Conservation (phyloP, 208 protist genomes). For the Angomonas deanei region DNA sequence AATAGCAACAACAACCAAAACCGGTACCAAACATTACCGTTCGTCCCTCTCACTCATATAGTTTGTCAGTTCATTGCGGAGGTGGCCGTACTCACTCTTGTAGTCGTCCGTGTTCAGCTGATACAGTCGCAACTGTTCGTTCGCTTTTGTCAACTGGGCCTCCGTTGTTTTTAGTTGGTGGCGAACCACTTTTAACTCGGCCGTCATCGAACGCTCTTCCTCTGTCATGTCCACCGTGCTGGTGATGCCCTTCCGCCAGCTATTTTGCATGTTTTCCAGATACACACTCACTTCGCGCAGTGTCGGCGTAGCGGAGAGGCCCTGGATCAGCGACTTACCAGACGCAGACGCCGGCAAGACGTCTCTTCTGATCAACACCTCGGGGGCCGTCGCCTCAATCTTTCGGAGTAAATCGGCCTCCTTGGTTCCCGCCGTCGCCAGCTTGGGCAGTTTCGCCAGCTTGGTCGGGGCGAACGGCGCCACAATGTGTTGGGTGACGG, state of each 20-base stretch:
- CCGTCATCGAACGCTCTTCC: constrained; percentile 37
- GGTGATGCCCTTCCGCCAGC: constrained; percentile 64
- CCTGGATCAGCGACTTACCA: constrained; percentile 7
- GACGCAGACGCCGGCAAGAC: constrained; percentile 35
- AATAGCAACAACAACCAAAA: no score
- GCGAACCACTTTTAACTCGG: constrained; percentile 51
- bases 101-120: constrained; percentile 68
- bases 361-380: constrained; percentile 54
- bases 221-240: constrained; percentile 57
- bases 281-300: constrained; percentile 72
- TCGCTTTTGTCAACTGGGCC: constrained; percentile 26
- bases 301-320: constrained; percentile 22
- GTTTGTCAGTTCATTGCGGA: constrained; percentile 58
- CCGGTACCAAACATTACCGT: no score
- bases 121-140: constrained; percentile 72
- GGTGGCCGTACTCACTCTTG: constrained; percentile 51
- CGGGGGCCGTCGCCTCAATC: constrained; percentile 27
- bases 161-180: constrained; percentile 38
- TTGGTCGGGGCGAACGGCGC: constrained; percentile 61
- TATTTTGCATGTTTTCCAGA: constrained; percentile 78
- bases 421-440: background rate
- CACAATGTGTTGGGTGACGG: constrained; percentile 79
- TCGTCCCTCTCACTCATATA: constrained; percentile 57
- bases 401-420: constrained; percentile 17
- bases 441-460: constrained; percentile 10